Conservation (phyloP, 345 rosid genomes). For the Mercurialis annua region DNA sequence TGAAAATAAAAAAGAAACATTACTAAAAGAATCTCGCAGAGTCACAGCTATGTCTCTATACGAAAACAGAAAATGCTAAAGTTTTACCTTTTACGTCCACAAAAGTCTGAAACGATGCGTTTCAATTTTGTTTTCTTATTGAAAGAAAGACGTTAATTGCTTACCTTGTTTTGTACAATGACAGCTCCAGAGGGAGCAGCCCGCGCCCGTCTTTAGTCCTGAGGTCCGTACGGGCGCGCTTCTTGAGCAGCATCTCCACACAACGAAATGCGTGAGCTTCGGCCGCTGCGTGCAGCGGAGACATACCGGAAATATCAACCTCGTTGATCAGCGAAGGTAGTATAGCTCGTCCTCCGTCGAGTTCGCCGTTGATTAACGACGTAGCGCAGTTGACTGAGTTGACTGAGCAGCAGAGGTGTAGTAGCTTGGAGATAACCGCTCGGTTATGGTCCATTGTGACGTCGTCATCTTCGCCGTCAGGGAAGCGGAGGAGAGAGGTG, state of each 20-base stretch:
- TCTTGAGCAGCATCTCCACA: constrained; percentile 57
- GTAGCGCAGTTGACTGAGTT: constrained; percentile 60
- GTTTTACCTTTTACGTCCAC: constrained; percentile 5
- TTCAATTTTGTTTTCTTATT: background rate
- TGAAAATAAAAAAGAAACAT: constrained; percentile 30
- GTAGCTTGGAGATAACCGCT: constrained; percentile 34
- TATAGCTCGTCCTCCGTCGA: constrained; percentile 43
- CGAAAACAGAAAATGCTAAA: constrained; percentile 5
- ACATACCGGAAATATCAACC: constrained; percentile 33
- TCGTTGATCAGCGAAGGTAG: constrained; percentile 61
- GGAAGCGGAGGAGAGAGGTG: constrained; percentile 12
- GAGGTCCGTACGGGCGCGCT: constrained; percentile 70
- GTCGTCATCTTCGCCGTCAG: constrained; percentile 11
- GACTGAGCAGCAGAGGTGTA: constrained; percentile 48
- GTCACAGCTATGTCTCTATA: background rate
- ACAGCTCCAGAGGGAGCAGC: constrained; percentile 61
- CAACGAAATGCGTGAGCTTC: constrained; percentile 57
- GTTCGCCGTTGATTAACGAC: constrained; percentile 55
- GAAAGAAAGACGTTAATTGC: background rate
- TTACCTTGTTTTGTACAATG: constrained; percentile 55
- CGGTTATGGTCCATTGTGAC: constrained; percentile 33
- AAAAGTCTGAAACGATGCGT: constrained; percentile 24
- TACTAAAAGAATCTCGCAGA: constrained; percentile 27
- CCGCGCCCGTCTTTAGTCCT: constrained; percentile 56
- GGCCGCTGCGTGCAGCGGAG: constrained; percentile 70